Evolutionary conservation across 2,329 filamentous ascomycete genomes (phyloP), one percentile per base, ranked within the genome.

Genomic region (Fusarium ambrosium): DNA sequence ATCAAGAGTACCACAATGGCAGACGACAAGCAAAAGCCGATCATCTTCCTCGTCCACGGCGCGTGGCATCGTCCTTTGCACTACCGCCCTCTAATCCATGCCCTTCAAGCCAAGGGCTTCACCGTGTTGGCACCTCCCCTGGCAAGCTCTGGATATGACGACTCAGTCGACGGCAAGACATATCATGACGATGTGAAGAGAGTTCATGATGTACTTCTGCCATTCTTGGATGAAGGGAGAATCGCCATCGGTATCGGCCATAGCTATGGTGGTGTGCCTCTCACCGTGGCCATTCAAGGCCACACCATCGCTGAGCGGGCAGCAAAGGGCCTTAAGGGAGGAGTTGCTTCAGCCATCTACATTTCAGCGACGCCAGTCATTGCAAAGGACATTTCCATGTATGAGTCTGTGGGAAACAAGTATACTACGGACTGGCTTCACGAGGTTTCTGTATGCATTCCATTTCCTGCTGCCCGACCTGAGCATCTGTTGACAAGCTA

Each of bases 11-110:
- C 1, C 2, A n/a, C 8, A 4, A 73, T 73, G 71, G 8, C 37
- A 0, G 6, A 37, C 5, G 20, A 62, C 10, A 13, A 36, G 6
- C 59, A 74, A 13, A 48, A 72, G 6, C 70, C 68, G 9, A 43
- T 72, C 1, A 11, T 77, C 4, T 56, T 76, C 3, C 14, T 77
- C 1, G 48, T 70, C 1, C 72, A 73, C 14, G 75, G 75, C n/a
- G 72, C 72, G 4, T 76, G 72, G 75, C 70, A 77, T 16, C 68
- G 41, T 3, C 70, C 74, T 2, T 10, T 69, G 16, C 74, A 77
- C 10, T 77, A 72, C n/a, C 64, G 55, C 2, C 13, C 20, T 7
- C 59, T 77, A 3, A 69, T 77, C 10, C 5, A 69, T 32, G 45
- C 51, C 2, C 64, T 77, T 2, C 55, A 62, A 4, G 27, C 34